Base-by-base conservation (phyloP, 768 basidiomycete genomes). In the Suillus ampliporus region DNA sequence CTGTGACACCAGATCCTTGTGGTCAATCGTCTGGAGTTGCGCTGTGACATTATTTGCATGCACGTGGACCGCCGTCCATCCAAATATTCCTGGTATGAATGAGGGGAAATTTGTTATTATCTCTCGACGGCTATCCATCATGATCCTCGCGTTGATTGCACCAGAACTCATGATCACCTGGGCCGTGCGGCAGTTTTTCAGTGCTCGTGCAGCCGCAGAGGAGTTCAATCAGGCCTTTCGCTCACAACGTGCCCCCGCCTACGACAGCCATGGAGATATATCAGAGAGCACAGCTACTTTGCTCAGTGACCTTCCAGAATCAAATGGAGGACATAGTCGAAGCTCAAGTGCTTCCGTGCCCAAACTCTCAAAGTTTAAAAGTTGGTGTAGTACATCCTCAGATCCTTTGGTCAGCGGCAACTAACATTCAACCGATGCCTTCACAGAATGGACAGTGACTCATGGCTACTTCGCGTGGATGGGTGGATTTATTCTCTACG, bases 101-200 rank as follows among this genome's bases (percentile, higher is more conserved):
- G 66, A 66, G 15, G 48, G 58, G 17, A 23, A 17, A 26, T 63
- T 47, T n/a, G 58, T 48, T 35, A 38, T 58, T 13, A 34, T 57
- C 3, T 26, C 46, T 21, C 62, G 64, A 11, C 57, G 68, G 19
- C 41, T 71, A 13, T 43, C 58, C 28, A 35, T 71, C n/a, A 69
- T 71, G 61, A 51, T 71, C 38, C 64, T 66, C 62, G 64, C 69
- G 1, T n/a, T n/a, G n/a, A n/a, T n/a, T n/a, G n/a, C n/a, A n/a
- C n/a, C n/a, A n/a, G n/a, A n/a, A n/a, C n/a, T 73, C 47, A 61
- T 74, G 21, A 50, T 73, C 6, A 34, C 61, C n/a, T 76, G 75
- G 75, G 71, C 75, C 15, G 47, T 68, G 31, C 61, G 67, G n/a
- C 73, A 76, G 52, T 68, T 63, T 61, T 54, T 59, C 38, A 66